These are phyloP conservation scores for Cryptosporidium parvum DNA, from an alignment of 169 alveolate genomes.

Conservation along the genomic window DNA sequence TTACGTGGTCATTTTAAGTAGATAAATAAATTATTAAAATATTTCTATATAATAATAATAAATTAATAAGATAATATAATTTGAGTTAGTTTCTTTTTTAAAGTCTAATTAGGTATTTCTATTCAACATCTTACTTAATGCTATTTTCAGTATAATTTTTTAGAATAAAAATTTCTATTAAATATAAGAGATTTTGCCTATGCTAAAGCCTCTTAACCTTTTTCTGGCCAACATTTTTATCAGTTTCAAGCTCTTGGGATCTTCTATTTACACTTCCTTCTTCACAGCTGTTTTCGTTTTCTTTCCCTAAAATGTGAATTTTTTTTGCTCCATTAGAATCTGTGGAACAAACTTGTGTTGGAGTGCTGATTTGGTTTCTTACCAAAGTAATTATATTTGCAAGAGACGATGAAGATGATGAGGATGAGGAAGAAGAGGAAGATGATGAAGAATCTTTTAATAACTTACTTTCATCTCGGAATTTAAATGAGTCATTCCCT, in stretches of 20 bases:
- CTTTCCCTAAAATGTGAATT: slow-evolving; percentile 42
- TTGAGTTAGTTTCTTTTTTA: background rate
- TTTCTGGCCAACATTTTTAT: slow-evolving; percentile 6
- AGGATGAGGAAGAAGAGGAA: background rate
- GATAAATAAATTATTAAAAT: background rate
- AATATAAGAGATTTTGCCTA: background rate
- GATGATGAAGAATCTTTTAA: background rate
- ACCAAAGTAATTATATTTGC: slow-evolving; percentile 59
- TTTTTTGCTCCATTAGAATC: slow-evolving; percentile 16
- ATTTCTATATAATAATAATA: background rate
- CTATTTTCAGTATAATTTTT: background rate
- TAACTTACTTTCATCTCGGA: background rate
- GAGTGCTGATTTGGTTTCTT: slow-evolving; percentile 27
- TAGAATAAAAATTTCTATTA: background rate
- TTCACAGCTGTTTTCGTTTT: background rate
- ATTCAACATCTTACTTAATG: background rate
- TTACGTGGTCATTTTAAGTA: background rate
- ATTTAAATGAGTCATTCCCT: background rate
- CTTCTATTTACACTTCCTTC: background rate
- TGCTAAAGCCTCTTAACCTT: slow-evolving; percentile 8
- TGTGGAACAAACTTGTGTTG: background rate
- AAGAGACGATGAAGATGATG: slow-evolving; percentile 22
- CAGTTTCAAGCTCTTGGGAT: background rate
- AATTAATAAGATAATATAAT: background rate
- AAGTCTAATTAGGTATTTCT: background rate